Evolutionary conservation across 164 flowering plant genomes (phyloP).

Genomic region (Kalanchoe fedtschenkoi): DNA sequence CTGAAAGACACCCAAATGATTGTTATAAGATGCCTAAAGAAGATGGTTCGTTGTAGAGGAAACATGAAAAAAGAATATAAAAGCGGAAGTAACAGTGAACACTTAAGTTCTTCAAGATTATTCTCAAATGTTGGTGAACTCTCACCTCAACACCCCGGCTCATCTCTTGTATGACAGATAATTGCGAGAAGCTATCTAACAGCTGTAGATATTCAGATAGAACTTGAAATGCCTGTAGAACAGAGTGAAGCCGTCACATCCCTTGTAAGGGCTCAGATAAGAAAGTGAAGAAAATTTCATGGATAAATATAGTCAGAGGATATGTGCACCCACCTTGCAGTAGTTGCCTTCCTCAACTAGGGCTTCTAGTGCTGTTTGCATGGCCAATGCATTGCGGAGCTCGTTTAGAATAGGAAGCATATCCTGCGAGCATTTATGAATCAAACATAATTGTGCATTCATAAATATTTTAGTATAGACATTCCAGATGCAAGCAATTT

Average conservation of each 20-base stretch:
- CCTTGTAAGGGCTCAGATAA: neutral
- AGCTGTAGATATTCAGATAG: slow-evolving; percentile 93
- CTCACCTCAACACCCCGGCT: slow-evolving; percentile 85
- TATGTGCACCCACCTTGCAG: slow-evolving; percentile 44
- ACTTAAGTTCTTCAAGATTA: too few relatives aligned
- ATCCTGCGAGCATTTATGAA: slow-evolving; percentile 40
- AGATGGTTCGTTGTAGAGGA: neutral
- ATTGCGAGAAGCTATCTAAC: slow-evolving; percentile 71
- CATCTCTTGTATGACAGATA: slow-evolving; percentile 89
- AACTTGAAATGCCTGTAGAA: slow-evolving; percentile 85
- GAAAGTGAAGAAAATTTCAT: neutral
- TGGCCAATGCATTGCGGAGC: slow-evolving; percentile 64
- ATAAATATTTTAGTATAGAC: neutral
- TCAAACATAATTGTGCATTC: neutral
- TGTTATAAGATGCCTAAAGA: too few relatives aligned
- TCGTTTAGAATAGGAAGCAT: slow-evolving; percentile 71
- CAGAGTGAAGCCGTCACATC: slow-evolving; percentile 7
- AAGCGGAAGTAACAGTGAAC: neutral
- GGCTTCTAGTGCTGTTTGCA: slow-evolving; percentile 69
- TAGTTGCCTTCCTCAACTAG: slow-evolving; percentile 82
- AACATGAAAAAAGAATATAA: neutral
- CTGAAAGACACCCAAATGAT: neutral
- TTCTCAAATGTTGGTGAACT: neutral
- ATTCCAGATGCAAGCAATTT: neutral
- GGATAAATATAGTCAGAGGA: neutral